These are phyloP conservation scores for Arctium lappa DNA, from an alignment of 129 eudicot species.

Conservation along the genomic window DNA sequence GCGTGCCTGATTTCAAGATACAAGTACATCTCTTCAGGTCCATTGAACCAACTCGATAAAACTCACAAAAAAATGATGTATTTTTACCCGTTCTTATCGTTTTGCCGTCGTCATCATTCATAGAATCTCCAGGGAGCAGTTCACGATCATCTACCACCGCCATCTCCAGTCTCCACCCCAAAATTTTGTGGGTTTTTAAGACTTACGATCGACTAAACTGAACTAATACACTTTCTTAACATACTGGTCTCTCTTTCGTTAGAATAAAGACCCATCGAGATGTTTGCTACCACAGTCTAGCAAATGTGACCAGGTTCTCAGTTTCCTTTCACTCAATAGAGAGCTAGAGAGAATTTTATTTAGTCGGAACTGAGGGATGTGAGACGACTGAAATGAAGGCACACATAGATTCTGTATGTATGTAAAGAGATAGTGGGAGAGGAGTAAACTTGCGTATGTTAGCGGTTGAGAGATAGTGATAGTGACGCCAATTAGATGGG, in stretches of 20 bases:
- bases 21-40: background rate
- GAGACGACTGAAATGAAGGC: no score
- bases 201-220: background rate
- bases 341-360: no score
- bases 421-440: no score
- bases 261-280: background rate
- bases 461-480: no score
- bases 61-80: background rate
- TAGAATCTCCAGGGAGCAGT: background rate
- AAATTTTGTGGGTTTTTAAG: background rate
- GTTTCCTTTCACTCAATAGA: background rate
- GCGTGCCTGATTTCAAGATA: slow-evolving; percentile 30
- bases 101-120: slow-evolving; percentile 1
- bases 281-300: slow-evolving; percentile 4
- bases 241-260: background rate
- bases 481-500: no score
- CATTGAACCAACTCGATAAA: background rate
- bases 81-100: slow-evolving; percentile 28
- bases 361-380: no score
- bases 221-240: background rate
- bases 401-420: no score
- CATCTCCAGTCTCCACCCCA: background rate
- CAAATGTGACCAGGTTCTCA: background rate
- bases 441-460: no score
- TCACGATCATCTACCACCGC: slow-evolving; percentile 12